Conservation (phyloP, 768 basidiomycete genomes). For the Mycena alexandri region DNA sequence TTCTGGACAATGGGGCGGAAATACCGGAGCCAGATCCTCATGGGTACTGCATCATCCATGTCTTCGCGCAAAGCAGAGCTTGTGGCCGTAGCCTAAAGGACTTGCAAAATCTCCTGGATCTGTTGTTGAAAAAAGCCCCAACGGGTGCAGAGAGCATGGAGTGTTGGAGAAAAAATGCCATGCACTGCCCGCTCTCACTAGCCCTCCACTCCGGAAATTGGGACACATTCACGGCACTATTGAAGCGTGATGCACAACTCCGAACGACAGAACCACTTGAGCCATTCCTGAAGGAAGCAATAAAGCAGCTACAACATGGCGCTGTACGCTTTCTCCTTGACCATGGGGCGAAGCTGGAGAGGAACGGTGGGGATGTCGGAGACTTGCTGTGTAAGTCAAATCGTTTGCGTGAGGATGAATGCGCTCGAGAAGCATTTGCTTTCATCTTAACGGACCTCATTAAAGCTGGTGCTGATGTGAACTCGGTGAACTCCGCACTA, state of each 20-base stretch:
- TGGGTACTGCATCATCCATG: constrained; percentile 17
- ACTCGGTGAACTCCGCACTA: background rate
- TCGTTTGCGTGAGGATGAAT: background rate
- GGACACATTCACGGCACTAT: constrained; percentile 15
- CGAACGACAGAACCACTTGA: constrained; percentile 17
- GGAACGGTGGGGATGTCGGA: constrained; percentile 1
- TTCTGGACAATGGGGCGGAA: constrained; percentile 16
- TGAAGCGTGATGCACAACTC: constrained; percentile 22
- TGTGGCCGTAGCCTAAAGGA: background rate
- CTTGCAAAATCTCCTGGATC: constrained; percentile 6
- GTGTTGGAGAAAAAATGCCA: background rate
- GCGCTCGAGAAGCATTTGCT: constrained; percentile 1
- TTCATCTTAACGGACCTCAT: constrained; percentile 8
- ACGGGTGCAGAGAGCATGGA: constrained; percentile 28
- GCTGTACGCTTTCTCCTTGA: constrained; percentile 15
- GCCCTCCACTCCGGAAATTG: constrained; percentile 22
- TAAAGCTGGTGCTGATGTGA: constrained; percentile 3
- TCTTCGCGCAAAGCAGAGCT: background rate
- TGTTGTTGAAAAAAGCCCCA: constrained; percentile 21
- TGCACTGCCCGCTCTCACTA: constrained; percentile 26
- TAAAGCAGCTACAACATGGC: background rate
- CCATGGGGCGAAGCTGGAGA: constrained; percentile 11
- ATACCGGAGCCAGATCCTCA: constrained; percentile 7
- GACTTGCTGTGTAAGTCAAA: constrained; percentile 6
- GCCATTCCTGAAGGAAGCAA: background rate